Percentiles rank a stretch among this genome's conserved stretches.
These are phyloP conservation scores for Pleurotus pulmonarius DNA, from an alignment of 768 basidiomycete genomes.

Conservation along the genomic window DNA sequence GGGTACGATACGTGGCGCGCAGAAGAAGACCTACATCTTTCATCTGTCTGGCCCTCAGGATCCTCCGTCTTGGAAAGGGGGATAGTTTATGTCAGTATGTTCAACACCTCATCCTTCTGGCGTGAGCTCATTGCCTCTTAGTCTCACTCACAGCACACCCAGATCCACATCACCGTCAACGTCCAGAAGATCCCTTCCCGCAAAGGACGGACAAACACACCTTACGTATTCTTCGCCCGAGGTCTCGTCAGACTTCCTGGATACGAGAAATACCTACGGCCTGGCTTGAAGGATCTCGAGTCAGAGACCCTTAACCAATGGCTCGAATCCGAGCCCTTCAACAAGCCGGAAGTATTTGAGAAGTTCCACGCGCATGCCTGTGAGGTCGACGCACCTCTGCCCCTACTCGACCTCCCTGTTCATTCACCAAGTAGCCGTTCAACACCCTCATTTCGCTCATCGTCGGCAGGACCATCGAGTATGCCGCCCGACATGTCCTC, in stretches of 20 bases:
- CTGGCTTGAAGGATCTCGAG: not conserved
- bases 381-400: not conserved
- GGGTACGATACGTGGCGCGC: constrained; percentile 64
- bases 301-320: not conserved
- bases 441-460: too few relatives aligned
- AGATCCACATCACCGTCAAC: constrained; percentile 65
- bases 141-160: constrained; percentile 49
- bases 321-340: not conserved
- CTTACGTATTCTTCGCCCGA: constrained; percentile 54
- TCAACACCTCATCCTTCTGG: not conserved
- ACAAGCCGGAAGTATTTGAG: not conserved
- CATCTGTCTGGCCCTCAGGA: constrained; percentile 55
- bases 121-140: constrained; percentile 18
- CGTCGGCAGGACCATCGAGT: too few relatives aligned
- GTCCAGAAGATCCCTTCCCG: constrained; percentile 46
- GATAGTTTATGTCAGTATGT: constrained; percentile 57
- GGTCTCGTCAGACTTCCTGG: constrained; percentile 35
- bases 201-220: constrained; percentile 57
- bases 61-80: constrained; percentile 34
- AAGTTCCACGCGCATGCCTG: not conserved
- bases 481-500: too few relatives aligned
- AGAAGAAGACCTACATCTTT: constrained; percentile 63
- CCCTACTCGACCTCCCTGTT: not conserved
- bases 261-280: constrained; percentile 5
- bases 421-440: too few relatives aligned